Evolutionary conservation across 495 filamentous ascomycete genomes (phyloP).

Genomic region (Hyaloscypha bicolor): DNA sequence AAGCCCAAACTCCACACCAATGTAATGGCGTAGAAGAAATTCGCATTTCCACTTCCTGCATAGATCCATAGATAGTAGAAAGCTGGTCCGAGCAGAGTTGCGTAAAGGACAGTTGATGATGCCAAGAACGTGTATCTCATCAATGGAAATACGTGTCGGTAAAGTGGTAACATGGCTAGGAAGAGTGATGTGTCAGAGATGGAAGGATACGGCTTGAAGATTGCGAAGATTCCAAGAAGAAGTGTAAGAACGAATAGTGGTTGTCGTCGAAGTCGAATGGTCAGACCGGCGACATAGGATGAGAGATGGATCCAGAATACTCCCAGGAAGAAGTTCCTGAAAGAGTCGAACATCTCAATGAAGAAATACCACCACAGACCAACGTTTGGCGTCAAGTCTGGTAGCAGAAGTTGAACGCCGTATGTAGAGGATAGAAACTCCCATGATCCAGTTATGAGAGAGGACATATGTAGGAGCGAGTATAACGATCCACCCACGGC

Average conservation of each 20-base stretch:
- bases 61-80: conserved; percentile 99
- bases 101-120: conserved; percentile 79
- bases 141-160: conserved; percentile 89
- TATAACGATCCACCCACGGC: conserved; percentile 51
- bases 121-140: conserved; percentile 94
- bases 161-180: conserved; percentile 81
- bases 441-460: conserved; percentile 72
- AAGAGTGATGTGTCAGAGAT: conserved; percentile 86
- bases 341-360: conserved; percentile 99
- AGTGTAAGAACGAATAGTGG: conserved; percentile 83
- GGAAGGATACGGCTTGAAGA: conserved; percentile 96
- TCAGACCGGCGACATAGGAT: conserved; percentile 83
- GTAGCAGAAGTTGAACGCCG: conserved; percentile 85
- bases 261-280: conserved; percentile 76
- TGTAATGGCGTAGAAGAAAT: conserved; percentile 99
- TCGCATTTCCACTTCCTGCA: conserved; percentile 95
- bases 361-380: conserved; percentile 99
- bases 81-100: conserved; percentile 84
- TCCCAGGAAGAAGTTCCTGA: conserved; percentile 93
- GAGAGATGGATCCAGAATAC: conserved; percentile 97
- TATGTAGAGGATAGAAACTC: conserved; percentile 89
- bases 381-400: conserved; percentile 92
- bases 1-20: conserved; percentile 93
- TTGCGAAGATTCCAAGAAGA: conserved; percentile 81
- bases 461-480: conserved; percentile 69